Evolutionary conservation across 2,329 filamentous ascomycete genomes (phyloP).

Genomic region (Aspergillus terreus): DNA sequence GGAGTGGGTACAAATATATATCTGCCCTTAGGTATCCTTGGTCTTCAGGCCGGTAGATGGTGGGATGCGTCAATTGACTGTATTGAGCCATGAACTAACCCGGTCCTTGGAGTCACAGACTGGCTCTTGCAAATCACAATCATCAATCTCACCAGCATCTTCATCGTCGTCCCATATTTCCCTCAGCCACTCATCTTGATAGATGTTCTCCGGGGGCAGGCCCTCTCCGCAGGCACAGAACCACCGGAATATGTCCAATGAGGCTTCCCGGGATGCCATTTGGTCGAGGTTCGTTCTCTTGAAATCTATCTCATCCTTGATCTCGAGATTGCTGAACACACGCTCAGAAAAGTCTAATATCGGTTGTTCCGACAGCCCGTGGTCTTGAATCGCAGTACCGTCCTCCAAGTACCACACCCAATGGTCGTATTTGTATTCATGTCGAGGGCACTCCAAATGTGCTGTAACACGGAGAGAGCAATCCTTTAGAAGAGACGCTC

Average conservation of each 20-base stretch:
- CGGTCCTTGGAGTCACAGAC: no score
- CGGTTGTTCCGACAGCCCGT: not conserved
- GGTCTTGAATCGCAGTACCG: not conserved
- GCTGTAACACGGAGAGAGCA: slow-evolving; percentile 11
- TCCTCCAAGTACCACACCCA: slow-evolving; percentile 9
- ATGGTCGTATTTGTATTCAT: slow-evolving; percentile 9
- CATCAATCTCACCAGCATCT: no score
- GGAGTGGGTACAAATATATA: no score
- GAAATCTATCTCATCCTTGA: not conserved
- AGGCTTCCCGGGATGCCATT: slow-evolving; percentile 14
- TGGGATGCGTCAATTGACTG: no score
- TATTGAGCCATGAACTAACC: no score
- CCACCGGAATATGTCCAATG: slow-evolving; percentile 16
- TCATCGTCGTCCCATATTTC: not conserved
- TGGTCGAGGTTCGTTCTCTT: not conserved
- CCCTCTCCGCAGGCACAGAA: slow-evolving; percentile 14
- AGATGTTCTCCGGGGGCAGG: slow-evolving; percentile 12
- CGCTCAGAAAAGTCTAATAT: not conserved
- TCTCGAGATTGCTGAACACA: not conserved
- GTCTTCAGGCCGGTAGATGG: no score
- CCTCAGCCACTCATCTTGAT: slow-evolving; percentile 14
- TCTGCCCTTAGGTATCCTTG: no score
- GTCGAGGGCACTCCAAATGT: slow-evolving; percentile 10
- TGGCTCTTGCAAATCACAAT: no score
- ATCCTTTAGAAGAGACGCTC: not conserved